Evolutionary conservation across 371 early-diverging fungal genomes (phyloP).

Genomic region (Actinomortierella ambigua): DNA sequence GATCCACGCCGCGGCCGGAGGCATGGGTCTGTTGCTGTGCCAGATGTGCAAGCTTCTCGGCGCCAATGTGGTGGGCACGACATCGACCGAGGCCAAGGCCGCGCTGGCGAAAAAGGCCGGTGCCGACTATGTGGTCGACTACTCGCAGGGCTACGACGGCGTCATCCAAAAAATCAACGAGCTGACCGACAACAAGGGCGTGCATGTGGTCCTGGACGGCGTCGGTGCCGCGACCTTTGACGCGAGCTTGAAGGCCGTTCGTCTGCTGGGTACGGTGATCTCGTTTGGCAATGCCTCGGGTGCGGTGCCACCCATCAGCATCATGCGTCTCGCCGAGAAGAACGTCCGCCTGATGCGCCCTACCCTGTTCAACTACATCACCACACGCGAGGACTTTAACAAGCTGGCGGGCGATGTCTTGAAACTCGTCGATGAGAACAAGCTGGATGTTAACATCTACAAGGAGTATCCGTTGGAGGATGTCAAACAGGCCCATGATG

Average conservation of each 20-base stretch:
- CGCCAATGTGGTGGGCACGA: slow-evolving; percentile 90
- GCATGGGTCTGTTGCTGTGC: slow-evolving; percentile 80
- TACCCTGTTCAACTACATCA: slow-evolving; percentile 72
- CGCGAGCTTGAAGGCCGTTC: slow-evolving; percentile 67
- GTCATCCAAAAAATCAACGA: slow-evolving; percentile 70
- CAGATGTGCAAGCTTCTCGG: slow-evolving; percentile 80
- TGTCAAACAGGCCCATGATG: slow-evolving; percentile 78
- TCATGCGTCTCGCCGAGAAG: slow-evolving; percentile 70
- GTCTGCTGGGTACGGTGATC: slow-evolving; percentile 82
- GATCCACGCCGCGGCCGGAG: slow-evolving; percentile 93
- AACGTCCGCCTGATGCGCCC: slow-evolving; percentile 83
- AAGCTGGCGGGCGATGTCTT: slow-evolving; percentile 64
- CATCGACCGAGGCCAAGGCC: slow-evolving; percentile 84
- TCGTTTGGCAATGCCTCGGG: slow-evolving; percentile 96
- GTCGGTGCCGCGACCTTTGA: slow-evolving; percentile 92
- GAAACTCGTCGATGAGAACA: slow-evolving; percentile 55
- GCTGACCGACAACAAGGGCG: slow-evolving; percentile 80
- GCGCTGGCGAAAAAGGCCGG: slow-evolving; percentile 73
- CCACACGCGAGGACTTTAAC: slow-evolving; percentile 72
- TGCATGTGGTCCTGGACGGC: slow-evolving; percentile 90
- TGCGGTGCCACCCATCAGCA: slow-evolving; percentile 75
- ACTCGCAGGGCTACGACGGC: slow-evolving; percentile 62
- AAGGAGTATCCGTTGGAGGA: slow-evolving; percentile 78
- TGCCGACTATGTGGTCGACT: slow-evolving; percentile 80
- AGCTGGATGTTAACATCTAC: slow-evolving; percentile 71